A percentile compares a stretch with the other conserved stretches of the same genome.
Evolutionary conservation across 257 asterid species (phyloP).

Genomic region (Nemophila menziesii): DNA sequence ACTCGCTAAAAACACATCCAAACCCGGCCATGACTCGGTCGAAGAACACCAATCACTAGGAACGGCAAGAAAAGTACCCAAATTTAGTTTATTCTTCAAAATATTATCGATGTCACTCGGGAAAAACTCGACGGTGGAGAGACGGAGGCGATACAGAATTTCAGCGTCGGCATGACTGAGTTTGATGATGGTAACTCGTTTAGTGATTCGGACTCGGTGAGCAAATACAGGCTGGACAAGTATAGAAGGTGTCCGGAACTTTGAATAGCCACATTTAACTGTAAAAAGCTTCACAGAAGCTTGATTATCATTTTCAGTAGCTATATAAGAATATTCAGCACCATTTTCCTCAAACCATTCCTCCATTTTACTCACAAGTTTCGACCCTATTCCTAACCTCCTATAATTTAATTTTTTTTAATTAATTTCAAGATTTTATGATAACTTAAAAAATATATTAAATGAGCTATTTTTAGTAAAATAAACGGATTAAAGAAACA

Average conservation of each 20-base stretch:
- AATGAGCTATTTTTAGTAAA: constrained; percentile 15
- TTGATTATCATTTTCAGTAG: constrained; percentile 78
- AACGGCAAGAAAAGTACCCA: constrained; percentile 67
- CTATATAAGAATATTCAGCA: constrained; percentile 76
- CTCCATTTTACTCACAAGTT: constrained; percentile 51
- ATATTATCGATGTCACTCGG: constrained; percentile 77
- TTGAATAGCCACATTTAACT: constrained; percentile 58
- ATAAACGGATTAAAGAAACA: constrained; percentile 6
- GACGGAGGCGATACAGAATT: constrained; percentile 44
- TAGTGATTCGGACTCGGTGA: constrained; percentile 29
- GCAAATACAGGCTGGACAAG: constrained; percentile 78
- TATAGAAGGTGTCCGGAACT: constrained; percentile 70
- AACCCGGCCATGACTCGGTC: constrained; percentile 47
- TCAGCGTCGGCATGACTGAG: constrained; percentile 55
- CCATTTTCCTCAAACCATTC: constrained; percentile 67
- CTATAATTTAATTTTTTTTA: constrained; percentile 21
- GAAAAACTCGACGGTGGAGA: constrained; percentile 70
- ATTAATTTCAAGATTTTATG: background rate
- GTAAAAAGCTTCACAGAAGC: constrained; percentile 71
- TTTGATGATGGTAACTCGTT: constrained; percentile 27
- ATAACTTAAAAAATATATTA: no score
- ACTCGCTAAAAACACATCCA: constrained; percentile 24
- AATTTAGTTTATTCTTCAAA: constrained; percentile 33
- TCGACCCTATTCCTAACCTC: constrained; percentile 74
- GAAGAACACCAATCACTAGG: constrained; percentile 22